Evolutionary conservation across 2,329 filamentous ascomycete genomes (phyloP), one percentile per base, ranked within the genome.

Genomic region (Tricladium varicosporioides): DNA sequence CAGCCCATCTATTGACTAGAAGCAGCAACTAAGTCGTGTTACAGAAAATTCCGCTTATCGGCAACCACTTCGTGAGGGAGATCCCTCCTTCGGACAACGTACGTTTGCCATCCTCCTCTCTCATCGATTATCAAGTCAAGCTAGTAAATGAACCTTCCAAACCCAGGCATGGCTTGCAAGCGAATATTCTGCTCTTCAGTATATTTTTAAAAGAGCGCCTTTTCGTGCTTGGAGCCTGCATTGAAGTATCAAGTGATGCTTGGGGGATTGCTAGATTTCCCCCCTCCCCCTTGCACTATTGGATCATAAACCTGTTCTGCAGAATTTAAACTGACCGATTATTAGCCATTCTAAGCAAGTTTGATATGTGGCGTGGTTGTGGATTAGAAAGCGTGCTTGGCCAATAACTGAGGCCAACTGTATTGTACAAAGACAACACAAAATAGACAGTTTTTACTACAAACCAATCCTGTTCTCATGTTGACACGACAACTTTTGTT

Each of bases 61-160:
- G 77, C 60, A 60, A 65, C 50, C 74, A 76, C 73, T 86, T 78
- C 70, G 65, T 75, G 66, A 77, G 80, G 70, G 74, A 82, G 69
- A 65, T 81, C 64, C 77, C 80, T 64, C 75, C 82, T 56, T 80
- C 82, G 59, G 83, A 86, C 74, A 85, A 84, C 74, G 82, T 85
- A 64, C 76, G 82, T 77, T 43, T 42, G 9, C 42, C 40, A 11
- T 50, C 31, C 22, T 43, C 42, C 14, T 22, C 42, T 13, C 9
- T 10, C 22, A 9, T 14, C 19, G 10, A 27, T n/a, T 42, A 48
- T 43, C 43, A 27, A 27, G 22, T 27, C 22, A 27, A 27, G 22
- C 7, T 27, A 27, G 22, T 7, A 27, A 3, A 4, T 27, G 22
- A 27, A 7, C 22, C 7, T 27, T 27, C 4, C 22, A 27, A 27